Evolutionary conservation across 352 stramenopile species (phyloP).

Genomic region (Pythium aphanidermatum): DNA sequence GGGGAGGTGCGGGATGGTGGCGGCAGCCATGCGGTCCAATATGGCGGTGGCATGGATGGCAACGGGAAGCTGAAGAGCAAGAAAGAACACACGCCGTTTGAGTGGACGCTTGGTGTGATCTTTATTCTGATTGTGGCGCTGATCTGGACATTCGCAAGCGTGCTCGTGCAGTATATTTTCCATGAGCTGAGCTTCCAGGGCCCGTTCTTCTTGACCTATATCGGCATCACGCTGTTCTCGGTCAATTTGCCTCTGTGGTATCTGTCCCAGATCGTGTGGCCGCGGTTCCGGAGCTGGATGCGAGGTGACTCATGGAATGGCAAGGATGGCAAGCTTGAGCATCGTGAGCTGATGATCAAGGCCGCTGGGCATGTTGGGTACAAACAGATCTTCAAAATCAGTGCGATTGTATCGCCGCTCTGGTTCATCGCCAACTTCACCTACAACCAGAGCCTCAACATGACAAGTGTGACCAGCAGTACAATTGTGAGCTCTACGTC

Average conservation of each 20-base stretch:
- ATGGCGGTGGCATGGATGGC: neutral
- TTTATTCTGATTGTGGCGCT: slow-evolving; percentile 71
- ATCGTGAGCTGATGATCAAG: slow-evolving; percentile 26
- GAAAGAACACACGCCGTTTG: slow-evolving; percentile 36
- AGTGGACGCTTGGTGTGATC: slow-evolving; percentile 65
- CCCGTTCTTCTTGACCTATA: slow-evolving; percentile 88
- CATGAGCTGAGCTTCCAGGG: slow-evolving; percentile 77
- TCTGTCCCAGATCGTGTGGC: slow-evolving; percentile 42
- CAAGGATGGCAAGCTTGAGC: slow-evolving; percentile 32
- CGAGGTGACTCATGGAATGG: slow-evolving; percentile 22
- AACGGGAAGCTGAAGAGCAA: slow-evolving; percentile 11
- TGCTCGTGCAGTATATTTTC: slow-evolving; percentile 89
- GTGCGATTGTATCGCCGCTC: slow-evolving; percentile 81
- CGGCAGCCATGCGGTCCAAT: neutral
- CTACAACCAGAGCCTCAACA: slow-evolving; percentile 90
- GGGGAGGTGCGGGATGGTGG: neutral
- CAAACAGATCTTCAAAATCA: slow-evolving; percentile 35
- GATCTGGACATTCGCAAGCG: slow-evolving; percentile 81
- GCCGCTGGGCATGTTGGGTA: slow-evolving; percentile 30
- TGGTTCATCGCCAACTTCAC: slow-evolving; percentile 95
- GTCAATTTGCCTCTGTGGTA: slow-evolving; percentile 80
- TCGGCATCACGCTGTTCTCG: slow-evolving; percentile 82
- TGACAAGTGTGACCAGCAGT: slow-evolving; percentile 91
- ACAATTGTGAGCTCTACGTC: slow-evolving; percentile 94
- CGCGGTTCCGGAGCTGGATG: slow-evolving; percentile 30